Evolutionary conservation across 208 protist genomes (phyloP), one percentile per base, ranked within the genome.

Genomic region (Leptomonas pyrrhocoris): DNA sequence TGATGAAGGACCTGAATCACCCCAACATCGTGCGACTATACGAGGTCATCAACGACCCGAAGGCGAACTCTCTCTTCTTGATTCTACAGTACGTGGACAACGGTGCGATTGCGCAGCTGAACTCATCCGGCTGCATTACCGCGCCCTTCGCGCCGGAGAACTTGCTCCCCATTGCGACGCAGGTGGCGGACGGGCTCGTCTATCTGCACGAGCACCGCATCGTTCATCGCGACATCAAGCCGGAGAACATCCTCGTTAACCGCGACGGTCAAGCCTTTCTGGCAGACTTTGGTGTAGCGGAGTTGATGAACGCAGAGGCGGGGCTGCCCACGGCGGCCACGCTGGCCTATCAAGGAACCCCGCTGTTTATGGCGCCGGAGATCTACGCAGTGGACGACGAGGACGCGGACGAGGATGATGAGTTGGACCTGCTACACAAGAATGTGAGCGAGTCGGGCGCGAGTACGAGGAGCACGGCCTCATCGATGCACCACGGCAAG

Each of bases 41-140:
- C 65, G 97, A 99, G 73, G 96, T 98, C 21, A 98, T 99, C 66
- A 95, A 99, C 67, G 98, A 99, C 80, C 94, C 93, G 3, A 68
- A 71, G 21, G 80, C 82, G 19, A 89, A 96, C 49, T 89, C 88
- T 46, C 56, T 99, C 34, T 98, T 96, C 53, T 71, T 98, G 21
- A 92, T 98, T 19, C 90, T 98, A 77, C 93, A 98, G 83, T 98
- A 97, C 68, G 80, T 93, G n/a, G 75, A 89, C 59, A 77, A 65
- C 18, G 90, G 90, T 23, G 75, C 85, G 16, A 77, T 95, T 43
- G 83, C 73, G 19, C 58, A 76, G 54, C 53, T 92, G 21, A 27
- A 70, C 59, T 56, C 40, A 13, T 58, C 71, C 19, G 74, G 72
- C 19, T 27, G 68, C 21, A 77, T 89, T 30, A 82, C 77, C 40